Evolutionary conservation across 768 basidiomycete species (phyloP), one percentile per base, ranked within the genome.

Genomic region (Terana coerulea): DNA sequence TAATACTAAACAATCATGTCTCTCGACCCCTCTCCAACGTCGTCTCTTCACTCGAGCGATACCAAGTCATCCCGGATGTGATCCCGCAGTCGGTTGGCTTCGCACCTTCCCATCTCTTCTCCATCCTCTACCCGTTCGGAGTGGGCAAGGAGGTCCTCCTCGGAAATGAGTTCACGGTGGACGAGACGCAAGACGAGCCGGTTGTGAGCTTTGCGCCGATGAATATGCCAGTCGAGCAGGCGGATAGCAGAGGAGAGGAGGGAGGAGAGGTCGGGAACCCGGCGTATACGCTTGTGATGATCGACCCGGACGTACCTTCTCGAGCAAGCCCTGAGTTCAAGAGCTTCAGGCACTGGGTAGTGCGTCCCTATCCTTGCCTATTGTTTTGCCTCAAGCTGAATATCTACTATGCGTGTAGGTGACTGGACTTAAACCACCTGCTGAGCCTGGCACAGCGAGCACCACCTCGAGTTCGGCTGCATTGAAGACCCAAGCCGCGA

Each of bases 121-220:
- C 72, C 41, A 49, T 77, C 49, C 60, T 68, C 19, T 79, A 72
- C 66, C 72, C 75, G 1, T 67, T 62, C 29, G 72, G 72, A 7
- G 11, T 3, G 4, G 25, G 41, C 10, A 63, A 63, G 24, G 69
- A 77, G 53, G 65, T 65, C 22, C 51, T 68, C 47, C 59, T 73
- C 8, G 74, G 74, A 6, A 75, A 74, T 54, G 63, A 64, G 24
- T 55, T 75, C 28, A 63, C 63, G 11, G 61, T 59, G 17, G 52
- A 59, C 3, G 72, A 74, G 10, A 77, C 79, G 0, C 59, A 69
- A 22, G 72, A 79, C 15, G 81, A 82, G 52, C 83, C 83, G 3
- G 60, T 69, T 3, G 67, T 83, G 33, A 67, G 64, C 31, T 69
- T 83, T 26, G 68, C 71, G 2, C 75, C 79, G 3, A 68, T 75